These are phyloP conservation scores for Gracilaria domingensis DNA, from an alignment of 23 red algal genomes.

Conservation along the genomic window DNA sequence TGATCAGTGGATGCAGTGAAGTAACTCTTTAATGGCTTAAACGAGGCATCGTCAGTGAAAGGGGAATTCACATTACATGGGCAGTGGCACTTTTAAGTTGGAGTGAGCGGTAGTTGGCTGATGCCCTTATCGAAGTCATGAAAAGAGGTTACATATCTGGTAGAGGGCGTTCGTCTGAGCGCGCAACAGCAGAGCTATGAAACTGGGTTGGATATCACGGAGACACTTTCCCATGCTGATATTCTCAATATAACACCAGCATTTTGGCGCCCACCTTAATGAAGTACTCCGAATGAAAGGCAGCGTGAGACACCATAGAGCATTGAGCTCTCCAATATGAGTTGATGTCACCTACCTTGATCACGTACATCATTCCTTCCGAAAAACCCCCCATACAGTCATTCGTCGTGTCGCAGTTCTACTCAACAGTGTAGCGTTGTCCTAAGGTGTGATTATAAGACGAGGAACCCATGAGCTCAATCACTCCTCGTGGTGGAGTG, in stretches of 20 bases:
- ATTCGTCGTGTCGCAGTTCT: background rate
- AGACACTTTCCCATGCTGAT: slow-evolving; percentile 22
- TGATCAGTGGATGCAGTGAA: slow-evolving; percentile 6
- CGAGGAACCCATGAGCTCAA: background rate
- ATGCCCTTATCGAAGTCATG: slow-evolving; percentile 27
- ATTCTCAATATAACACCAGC: slow-evolving; percentile 7
- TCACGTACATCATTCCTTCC: background rate
- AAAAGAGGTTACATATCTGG: slow-evolving; percentile 29
- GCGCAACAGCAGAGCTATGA: slow-evolving; percentile 37
- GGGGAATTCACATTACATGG: slow-evolving; percentile 31
- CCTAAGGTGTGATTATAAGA: background rate
- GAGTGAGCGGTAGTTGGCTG: slow-evolving; percentile 24
- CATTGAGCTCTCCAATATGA: background rate
- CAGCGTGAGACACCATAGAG: background rate
- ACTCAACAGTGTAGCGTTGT: background rate
- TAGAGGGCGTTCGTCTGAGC: slow-evolving; percentile 18
- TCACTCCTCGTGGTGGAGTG: background rate
- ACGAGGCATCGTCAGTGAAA: background rate
- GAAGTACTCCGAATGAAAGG: slow-evolving; percentile 10
- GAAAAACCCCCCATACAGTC: background rate
- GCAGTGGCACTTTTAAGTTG: slow-evolving; percentile 13
- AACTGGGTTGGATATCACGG: slow-evolving; percentile 32
- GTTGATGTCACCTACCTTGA: background rate
- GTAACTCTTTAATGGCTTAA: slow-evolving; percentile 55
- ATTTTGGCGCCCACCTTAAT: background rate